Evolutionary conservation across 768 basidiomycete genomes (phyloP).

Genomic region (Calocybe indica): DNA sequence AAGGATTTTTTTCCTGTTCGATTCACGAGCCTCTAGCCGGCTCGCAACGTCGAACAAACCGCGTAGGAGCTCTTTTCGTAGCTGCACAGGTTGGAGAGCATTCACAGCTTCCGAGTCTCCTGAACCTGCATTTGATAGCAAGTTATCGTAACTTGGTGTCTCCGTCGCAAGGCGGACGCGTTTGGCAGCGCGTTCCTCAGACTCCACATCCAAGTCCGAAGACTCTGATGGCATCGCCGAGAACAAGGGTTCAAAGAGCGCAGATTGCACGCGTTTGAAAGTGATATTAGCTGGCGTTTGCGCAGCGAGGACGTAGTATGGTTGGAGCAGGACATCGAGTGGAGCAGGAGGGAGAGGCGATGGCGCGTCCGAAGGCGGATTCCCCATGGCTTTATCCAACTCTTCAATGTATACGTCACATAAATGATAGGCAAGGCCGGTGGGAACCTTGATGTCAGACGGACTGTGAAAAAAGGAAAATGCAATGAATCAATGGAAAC

Average conservation of each 20-base stretch:
- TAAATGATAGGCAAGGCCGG: slow-evolving; percentile 78
- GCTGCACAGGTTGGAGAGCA: slow-evolving; percentile 1
- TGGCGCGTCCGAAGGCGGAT: slow-evolving; percentile 35
- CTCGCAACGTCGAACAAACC: slow-evolving; percentile 72
- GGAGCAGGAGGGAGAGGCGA: slow-evolving; percentile 31
- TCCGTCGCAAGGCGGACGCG: slow-evolving; percentile 33
- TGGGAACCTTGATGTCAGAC: slow-evolving; percentile 66
- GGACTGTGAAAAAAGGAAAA: slow-evolving; percentile 35
- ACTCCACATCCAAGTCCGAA: slow-evolving; percentile 5
- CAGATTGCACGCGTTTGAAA: slow-evolving; percentile 66
- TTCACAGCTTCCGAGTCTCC: slow-evolving; percentile 22
- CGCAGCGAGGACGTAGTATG: slow-evolving; percentile 71
- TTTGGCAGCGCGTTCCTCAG: slow-evolving; percentile 26
- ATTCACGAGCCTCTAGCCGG: slow-evolving; percentile 64
- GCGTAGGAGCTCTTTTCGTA: slow-evolving; percentile 54
- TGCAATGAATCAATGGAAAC: background rate
- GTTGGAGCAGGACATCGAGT: slow-evolving; percentile 43
- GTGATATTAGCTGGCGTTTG: slow-evolving; percentile 57
- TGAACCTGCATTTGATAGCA: slow-evolving; percentile 48
- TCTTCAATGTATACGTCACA: slow-evolving; percentile 89
- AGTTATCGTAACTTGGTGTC: slow-evolving; percentile 28
- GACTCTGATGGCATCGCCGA: slow-evolving; percentile 36
- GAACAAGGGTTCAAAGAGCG: slow-evolving; percentile 68
- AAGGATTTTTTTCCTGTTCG: slow-evolving; percentile 81
- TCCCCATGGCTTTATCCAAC: slow-evolving; percentile 60